Base-by-base conservation (phyloP, 2,329 filamentous ascomycete genomes). In the Fusarium falciforme region DNA sequence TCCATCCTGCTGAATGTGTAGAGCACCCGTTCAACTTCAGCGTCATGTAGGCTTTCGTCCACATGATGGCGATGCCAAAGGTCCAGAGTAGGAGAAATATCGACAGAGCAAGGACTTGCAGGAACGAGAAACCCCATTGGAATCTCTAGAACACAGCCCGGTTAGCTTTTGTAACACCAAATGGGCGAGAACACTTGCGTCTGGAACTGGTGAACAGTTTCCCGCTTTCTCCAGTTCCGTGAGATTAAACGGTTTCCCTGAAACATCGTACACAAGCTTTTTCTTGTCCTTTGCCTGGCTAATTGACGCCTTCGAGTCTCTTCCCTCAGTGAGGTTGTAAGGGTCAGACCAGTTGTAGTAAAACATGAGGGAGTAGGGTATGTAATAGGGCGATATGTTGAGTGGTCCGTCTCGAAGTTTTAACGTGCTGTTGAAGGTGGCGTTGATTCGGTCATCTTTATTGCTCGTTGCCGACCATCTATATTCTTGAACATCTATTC, bases 71-170 rank as follows among this genome's bases (percentile, higher is more conserved):
- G 2, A 70, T 40, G 7, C 54, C 42, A 1, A 62, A 2, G 1
- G 54, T 67, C 66, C 66, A 73, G 1, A 64, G 4, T 0, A 59
- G 4, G 0, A 73, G 25, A 2, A 73, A 8, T 0, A 62, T 4
- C 0, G 11, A 9, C 14, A 67, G 38, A 0, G 59, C 8, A 2
- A 73, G 57, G 0, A 73, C 8, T 4, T 73, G 66, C 2, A 73
- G 20, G 31, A 67, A 73, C 0, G 70, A 73, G 5, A 73, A 73
- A 0, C 71, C 70, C 66, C 71, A 73, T 16, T 64, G 36, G 3
- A 61, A 73, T n/a, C 25, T 6, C 16, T 64, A n/a, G 1, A 44
- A n/a, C 1, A 17, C 10, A 36, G 9, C 33, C 14, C 14, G n/a
- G 8, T 58, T 27, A 38, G 54, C 29, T n/a, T 35, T 6, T 6